Evolutionary conservation across 179 eudicot species (phyloP), one percentile per base, ranked within the genome.

Genomic region (Gypsophila paniculata): DNA sequence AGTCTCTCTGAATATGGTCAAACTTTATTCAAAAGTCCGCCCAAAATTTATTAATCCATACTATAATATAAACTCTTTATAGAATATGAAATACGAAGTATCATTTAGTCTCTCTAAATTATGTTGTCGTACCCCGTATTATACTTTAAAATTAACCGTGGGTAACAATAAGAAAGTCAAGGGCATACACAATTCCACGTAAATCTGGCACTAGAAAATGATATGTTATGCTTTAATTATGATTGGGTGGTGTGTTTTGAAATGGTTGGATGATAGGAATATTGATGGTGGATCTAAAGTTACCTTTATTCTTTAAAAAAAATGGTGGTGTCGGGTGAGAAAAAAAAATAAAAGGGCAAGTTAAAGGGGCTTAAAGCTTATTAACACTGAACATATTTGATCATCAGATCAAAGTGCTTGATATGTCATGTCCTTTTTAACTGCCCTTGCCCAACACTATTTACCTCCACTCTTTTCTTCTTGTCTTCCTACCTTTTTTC

Each of bases 281-380:
- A 29, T 26, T 42, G 11, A 68, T 79, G 79, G 61, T 75, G 67
- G 82, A 79, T 79, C 82, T 79, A 72, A 79, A 71, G 77, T 79
- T 44, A 62, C 74, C 71, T 75, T 72, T 14, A 52, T 15, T 26
- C 68, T 51, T 67, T 0, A 75, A 78, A 74, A 70, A 57, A 17
- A 57, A 17, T 72, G 76, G 76, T 59, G 4, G 29, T 23, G 34
- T 69, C 74, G 67, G 71, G 58, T 44, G 68, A 55, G 18, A 59
- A 78, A 77, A 79, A 71, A n/a, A 29, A 29, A 29, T 29, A 29
- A 29, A 29, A 29, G 34, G 34, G 34, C 34, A 29, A 29, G 34
- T 29, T 29, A 29, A 29, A 29, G 34, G 48, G 64, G 58, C 38
- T 67, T 67, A 67, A 48, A 51, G 23, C 15, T 51, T 10, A 67